Conservation (phyloP, 2,329 filamentous ascomycete genomes). For the Fusarium cyanostomum region DNA sequence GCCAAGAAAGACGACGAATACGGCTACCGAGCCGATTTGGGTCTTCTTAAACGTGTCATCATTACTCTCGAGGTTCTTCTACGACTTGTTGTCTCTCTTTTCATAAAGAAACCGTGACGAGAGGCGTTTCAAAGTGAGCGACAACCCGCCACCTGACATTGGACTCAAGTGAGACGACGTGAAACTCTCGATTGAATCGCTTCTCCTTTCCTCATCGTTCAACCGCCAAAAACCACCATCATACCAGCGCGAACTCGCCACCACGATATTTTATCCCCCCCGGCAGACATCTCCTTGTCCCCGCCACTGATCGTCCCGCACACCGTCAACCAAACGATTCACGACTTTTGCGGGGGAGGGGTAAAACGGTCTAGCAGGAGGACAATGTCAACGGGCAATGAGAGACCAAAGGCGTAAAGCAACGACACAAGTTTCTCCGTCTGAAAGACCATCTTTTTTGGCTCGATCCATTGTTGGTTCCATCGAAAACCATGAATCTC, state of each 20-base stretch:
- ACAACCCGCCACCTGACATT: conserved; percentile 10
- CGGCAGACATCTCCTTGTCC: neutral
- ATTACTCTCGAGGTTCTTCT: neutral
- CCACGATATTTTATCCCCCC: neutral
- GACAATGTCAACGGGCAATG: conserved; percentile 31
- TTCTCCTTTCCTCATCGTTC: neutral
- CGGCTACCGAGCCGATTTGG: conserved; percentile 10
- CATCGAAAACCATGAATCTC: conserved; percentile 55
- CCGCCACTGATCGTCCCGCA: conserved; percentile 13
- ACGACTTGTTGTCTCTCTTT: conserved; percentile 3
- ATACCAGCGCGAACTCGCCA: neutral
- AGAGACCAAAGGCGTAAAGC: conserved; percentile 5
- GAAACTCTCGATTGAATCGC: conserved; percentile 1
- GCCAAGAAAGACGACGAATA: conserved; percentile 9
- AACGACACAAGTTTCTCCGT: conserved; percentile 1
- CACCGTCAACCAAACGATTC: conserved; percentile 6
- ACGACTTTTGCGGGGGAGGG: conserved; percentile 38
- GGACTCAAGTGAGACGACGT: conserved; percentile 27
- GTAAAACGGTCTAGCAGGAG: conserved; percentile 30
- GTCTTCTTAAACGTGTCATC: conserved; percentile 11
- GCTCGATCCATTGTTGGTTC: neutral
- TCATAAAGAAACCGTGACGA: conserved; percentile 16
- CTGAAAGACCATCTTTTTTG: neutral
- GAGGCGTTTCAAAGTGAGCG: conserved; percentile 24
- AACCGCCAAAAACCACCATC: neutral